Base-by-base conservation (phyloP, 1,284 basidiomycete species). In the Pisolithus thermaeus region DNA sequence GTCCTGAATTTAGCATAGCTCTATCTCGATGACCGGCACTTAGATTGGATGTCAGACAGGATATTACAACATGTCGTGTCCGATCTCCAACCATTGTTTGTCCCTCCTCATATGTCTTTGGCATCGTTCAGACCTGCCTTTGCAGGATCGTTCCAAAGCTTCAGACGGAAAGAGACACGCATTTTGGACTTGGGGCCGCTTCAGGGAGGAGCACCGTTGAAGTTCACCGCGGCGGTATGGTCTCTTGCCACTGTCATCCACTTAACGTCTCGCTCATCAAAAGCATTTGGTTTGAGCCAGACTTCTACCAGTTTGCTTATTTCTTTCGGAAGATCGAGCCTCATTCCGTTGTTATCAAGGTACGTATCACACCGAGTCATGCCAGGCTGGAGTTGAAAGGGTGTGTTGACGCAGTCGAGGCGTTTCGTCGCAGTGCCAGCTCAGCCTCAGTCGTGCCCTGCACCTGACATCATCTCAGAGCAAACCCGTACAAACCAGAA, bases 301-400 rank as follows among this genome's bases (percentile, higher is more conserved):
- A 87, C 54, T 76, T 73, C 0, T 90, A 90, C 61, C 87, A 90
- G 54, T 89, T 90, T 61, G 87, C 84, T 44, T 90, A 87, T 62
- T 90, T 90, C 65, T 73, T 90, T 57, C 78, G 86, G n/a, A 83
- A 81, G 63, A 80, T 78, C 3, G 86, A 88, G 52, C 79, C 84
- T 14, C 87, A 90, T 64, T 79, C 83, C 1, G 73, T 90, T 7
- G 70, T 89, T n/a, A 69, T 85, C 57, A 90, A 90, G 76, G 87
- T 83, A 51, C 18, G 54, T 18, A 35, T 46, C 40, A 32, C 0
- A 37, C 27, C 30, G 2, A 23, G 2, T 9, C 16, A 7, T 20
- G 14, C 20, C 22, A 18, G n/a, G 32, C 7, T 44, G 22, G 41
- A 77, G 41, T 43, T 38, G 23, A 41, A 14, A 22, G 53, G 11